Percentiles rank a stretch among this genome's conserved stretches.
Conservation (phyloP, 2,329 filamentous ascomycete species). For the Cyphellophora europaea region DNA sequence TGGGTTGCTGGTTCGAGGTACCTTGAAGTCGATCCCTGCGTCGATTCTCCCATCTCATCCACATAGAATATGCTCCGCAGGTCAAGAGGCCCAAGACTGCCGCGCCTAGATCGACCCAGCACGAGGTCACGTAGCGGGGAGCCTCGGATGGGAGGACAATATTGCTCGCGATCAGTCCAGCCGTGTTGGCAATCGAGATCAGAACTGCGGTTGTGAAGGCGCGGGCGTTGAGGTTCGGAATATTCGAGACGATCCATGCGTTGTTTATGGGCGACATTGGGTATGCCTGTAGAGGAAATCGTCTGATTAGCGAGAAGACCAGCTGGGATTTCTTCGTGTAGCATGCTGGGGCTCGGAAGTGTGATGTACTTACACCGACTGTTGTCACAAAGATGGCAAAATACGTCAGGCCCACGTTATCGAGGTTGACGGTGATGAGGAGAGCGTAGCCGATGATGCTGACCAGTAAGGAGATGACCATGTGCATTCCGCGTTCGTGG, state of each 20-base stretch:
- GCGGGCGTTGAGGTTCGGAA: slow-evolving; percentile 3
- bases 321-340: slow-evolving; percentile 51
- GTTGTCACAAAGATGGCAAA: slow-evolving; percentile 9
- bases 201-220: slow-evolving; percentile 1
- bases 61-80: too few relatives aligned
- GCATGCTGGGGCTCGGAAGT: not conserved
- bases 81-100: too few relatives aligned
- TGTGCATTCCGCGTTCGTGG: slow-evolving; percentile 14
- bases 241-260: slow-evolving; percentile 2
- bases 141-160: not conserved
- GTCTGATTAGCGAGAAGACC: slow-evolving; percentile 57
- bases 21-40: too few relatives aligned
- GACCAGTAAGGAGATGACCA: slow-evolving; percentile 7
- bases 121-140: too few relatives aligned
- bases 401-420: slow-evolving; percentile 6
- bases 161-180: slow-evolving; percentile 1
- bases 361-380: slow-evolving; percentile 3
- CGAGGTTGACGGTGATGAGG: slow-evolving; percentile 7
- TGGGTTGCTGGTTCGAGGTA: too few relatives aligned
- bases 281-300: slow-evolving; percentile 38
- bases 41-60: too few relatives aligned
- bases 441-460: slow-evolving; percentile 11
- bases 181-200: slow-evolving; percentile 1
- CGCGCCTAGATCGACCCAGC: too few relatives aligned
- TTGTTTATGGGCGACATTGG: not conserved